A percentile compares a stretch with the other conserved stretches of the same genome.
Evolutionary conservation across 441 rosid species (phyloP).

Genomic region (Gossypium schwendimanii): DNA sequence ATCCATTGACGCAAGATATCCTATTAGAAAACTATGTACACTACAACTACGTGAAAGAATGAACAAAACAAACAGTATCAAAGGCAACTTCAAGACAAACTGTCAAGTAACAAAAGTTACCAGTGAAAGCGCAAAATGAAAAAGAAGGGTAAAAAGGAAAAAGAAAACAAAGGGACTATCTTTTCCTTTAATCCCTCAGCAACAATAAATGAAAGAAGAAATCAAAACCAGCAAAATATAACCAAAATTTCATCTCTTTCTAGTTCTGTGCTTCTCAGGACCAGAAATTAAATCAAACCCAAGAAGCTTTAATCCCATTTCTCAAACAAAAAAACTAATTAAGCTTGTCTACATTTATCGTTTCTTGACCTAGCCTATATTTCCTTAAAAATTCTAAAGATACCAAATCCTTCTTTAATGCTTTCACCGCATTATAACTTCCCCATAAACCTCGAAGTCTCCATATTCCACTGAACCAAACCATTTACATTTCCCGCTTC

Average conservation of each 20-base stretch:
- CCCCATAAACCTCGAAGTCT: not conserved
- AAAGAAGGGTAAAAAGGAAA: not conserved
- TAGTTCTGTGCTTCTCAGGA: not conserved
- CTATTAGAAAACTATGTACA: slow-evolving; percentile 6
- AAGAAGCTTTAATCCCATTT: not conserved
- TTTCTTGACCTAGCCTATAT: not conserved
- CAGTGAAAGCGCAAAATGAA: not conserved
- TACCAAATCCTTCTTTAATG: not conserved
- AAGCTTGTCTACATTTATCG: not conserved
- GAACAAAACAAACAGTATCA: not conserved
- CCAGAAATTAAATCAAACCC: not conserved
- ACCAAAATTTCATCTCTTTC: too few species aligned
- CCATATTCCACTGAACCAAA: not conserved
- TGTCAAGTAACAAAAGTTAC: not conserved
- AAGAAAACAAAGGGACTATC: too few species aligned
- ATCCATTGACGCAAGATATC: slow-evolving; percentile 14
- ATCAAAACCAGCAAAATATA: too few species aligned
- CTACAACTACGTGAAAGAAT: not conserved
- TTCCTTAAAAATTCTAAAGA: not conserved
- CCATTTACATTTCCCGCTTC: not conserved
- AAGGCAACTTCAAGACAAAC: not conserved
- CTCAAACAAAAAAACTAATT: not conserved
- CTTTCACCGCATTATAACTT: not conserved
- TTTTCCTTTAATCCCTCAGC: too few species aligned
- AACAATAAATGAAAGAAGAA: too few species aligned